Evolutionary conservation across 2,329 filamentous ascomycete genomes (phyloP), one percentile per base, ranked within the genome.

Genomic region (Trichothecium sympodiale): DNA sequence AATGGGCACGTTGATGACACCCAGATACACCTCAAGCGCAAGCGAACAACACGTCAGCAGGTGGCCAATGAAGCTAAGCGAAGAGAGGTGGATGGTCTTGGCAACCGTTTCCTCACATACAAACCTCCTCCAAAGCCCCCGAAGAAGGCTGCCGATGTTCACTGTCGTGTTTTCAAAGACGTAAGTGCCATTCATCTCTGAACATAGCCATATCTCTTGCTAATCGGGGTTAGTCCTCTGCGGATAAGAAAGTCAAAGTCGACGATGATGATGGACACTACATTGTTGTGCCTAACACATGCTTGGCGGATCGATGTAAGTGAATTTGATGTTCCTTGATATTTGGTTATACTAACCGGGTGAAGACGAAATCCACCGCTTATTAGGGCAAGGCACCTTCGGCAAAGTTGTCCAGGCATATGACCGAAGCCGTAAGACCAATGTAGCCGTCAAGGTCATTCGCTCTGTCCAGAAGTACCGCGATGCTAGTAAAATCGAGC

Each of bases 181-280:
- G 78, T 82, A 59, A 68, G 74, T 66, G 32, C 35, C 31, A 13
- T 25, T 20, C 18, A 9, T 31, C 4, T 30, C 15, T 26, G 4
- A 40, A 35, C n/a, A 18, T 28, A 31, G 30, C 12, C 31, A 34
- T 35, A 17, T 35, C 25, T 18, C 17, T 14, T 27, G 12, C 34
- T 36, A 20, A 29, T 28, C 34, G 26, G 17, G 4, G 20, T 28
- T 20, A 55, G 52, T 50, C 53, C 33, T 52, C 53, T 28, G 61
- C 65, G 33, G 65, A 64, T 39, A 72, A 71, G 43, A 65, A 77
- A 45, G 69, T 79, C 47, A 91, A 93, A 54, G 81, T 91, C 31
- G 91, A 98, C 50, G 91, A 98, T 46, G 87, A 95, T 31, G 91
- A 98, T 49, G 91, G 91, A 5, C 91, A 98, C 59, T 98, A 95